phyloP scores from a whole-genome alignment of 345 rosid species.

The Euphorbia pulcherrima region DNA sequence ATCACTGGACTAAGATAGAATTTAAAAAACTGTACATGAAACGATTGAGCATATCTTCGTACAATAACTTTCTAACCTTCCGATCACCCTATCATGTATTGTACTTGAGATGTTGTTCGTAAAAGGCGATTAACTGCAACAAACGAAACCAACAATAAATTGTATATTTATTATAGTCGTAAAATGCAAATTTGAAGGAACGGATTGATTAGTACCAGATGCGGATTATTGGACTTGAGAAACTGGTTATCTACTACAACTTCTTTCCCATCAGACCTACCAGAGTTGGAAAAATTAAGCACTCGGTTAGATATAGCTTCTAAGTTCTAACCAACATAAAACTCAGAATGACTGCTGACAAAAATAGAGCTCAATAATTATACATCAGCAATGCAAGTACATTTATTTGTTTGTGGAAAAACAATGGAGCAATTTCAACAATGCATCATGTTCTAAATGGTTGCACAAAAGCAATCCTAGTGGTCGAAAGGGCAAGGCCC shows the following conservation, averaged over 20 bases:
- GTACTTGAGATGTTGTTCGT: slow-evolving; percentile 93
- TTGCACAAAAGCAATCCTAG: neutral
- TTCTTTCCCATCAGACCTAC: slow-evolving; percentile 89
- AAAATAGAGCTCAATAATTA: neutral
- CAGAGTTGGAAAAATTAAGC: neutral
- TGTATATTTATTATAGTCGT: neutral
- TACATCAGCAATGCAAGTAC: too few relatives aligned
- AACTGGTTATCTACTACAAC: slow-evolving; percentile 73
- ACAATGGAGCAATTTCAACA: neutral
- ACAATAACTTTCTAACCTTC: too few relatives aligned
- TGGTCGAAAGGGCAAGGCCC: too few relatives aligned
- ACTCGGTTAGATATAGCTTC: neutral
- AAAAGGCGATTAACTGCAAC: slow-evolving; percentile 74
- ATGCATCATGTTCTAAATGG: neutral
- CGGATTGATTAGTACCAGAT: slow-evolving; percentile 46
- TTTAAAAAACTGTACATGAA: too few relatives aligned
- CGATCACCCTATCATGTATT: slow-evolving; percentile 11
- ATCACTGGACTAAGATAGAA: too few relatives aligned
- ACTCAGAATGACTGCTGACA: neutral
- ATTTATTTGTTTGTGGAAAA: too few relatives aligned
- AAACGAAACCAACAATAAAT: slow-evolving; percentile 3
- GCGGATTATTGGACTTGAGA: slow-evolving; percentile 84
- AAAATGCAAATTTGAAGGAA: neutral
- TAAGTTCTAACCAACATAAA: neutral
- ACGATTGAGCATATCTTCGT: too few relatives aligned